Evolutionary conservation across 331 rosid genomes (phyloP), one percentile per base, ranked within the genome.

Genomic region (Saraca asoca): DNA sequence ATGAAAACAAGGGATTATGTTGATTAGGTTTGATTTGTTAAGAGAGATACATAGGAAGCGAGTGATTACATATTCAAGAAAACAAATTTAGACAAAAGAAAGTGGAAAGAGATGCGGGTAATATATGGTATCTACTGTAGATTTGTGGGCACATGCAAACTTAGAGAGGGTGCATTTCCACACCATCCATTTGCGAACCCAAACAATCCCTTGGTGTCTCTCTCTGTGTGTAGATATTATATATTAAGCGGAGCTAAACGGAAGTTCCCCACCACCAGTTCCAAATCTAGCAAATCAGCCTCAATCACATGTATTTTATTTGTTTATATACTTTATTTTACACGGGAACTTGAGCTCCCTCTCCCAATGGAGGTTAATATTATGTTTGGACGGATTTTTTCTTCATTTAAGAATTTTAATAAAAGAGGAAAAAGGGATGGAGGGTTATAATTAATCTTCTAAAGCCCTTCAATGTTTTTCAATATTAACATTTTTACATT

Each of bases 81-180:
- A 78, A 67, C 18, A 35, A 70, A n/a, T n/a, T n/a, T n/a, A 66
- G 91, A 86, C 89, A 84, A 70, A 68, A 50, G 63, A 71, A 72
- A 82, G 88, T 82, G 89, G 91, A 75, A 77, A 72, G 73, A 76
- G 85, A 86, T 76, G 83, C 20, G 79, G 80, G 75, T 89, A 86
- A 82, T 84, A 89, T 85, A 78, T 78, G 83, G 75, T 78, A 83
- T 88, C 83, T 82, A 80, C 61, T 60, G 77, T 89, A 82, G 87
- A 86, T 86, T 88, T 84, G 78, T 0, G 42, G 62, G 78, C 96
- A 89, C 91, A 84, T 89, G 96, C 87, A 78, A 70, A 64, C 80
- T 69, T 78, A 52, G 43, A 71, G 50, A 64, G 20, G 66, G 65
- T 80, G 81, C 75, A 74, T 63, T 87, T 72, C 73, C 75, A 52